Conservation (phyloP, 2,329 filamentous ascomycete genomes). For the Ciborinia camelliae region DNA sequence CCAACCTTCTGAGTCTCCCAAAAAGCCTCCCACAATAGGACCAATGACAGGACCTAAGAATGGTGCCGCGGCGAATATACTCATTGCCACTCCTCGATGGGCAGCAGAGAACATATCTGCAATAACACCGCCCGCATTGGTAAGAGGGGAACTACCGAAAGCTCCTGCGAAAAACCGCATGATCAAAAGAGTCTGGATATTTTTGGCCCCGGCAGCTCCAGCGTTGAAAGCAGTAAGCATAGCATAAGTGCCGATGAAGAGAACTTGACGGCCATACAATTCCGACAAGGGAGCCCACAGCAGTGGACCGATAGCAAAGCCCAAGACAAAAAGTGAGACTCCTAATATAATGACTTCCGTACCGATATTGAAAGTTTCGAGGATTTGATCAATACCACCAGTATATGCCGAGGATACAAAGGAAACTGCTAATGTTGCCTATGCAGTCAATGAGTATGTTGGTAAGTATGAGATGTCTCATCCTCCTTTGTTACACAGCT, state of each 20-base stretch:
- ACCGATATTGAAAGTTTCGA: slow-evolving; percentile 37
- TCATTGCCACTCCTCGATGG: slow-evolving; percentile 54
- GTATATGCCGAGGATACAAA: slow-evolving; percentile 43
- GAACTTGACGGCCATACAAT: slow-evolving; percentile 56
- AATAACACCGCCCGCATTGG: slow-evolving; percentile 60
- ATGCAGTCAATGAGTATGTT: slow-evolving; percentile 44
- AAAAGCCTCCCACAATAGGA: slow-evolving; percentile 65
- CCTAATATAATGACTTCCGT: slow-evolving; percentile 42
- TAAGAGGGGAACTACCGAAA: slow-evolving; percentile 60
- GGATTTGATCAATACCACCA: slow-evolving; percentile 40
- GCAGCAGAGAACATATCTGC: slow-evolving; percentile 55
- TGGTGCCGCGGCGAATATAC: slow-evolving; percentile 61
- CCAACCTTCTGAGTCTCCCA: slow-evolving; percentile 63
- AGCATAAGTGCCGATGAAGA: slow-evolving; percentile 56
- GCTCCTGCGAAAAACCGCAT: slow-evolving; percentile 64
- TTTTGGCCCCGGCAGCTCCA: slow-evolving; percentile 54
- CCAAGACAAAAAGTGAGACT: slow-evolving; percentile 45
- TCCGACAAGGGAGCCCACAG: slow-evolving; percentile 44
- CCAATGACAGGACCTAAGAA: slow-evolving; percentile 64
- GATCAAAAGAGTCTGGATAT: slow-evolving; percentile 59
- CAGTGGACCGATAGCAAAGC: slow-evolving; percentile 44
- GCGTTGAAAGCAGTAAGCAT: slow-evolving; percentile 61
- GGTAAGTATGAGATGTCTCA: slow-evolving; percentile 38
- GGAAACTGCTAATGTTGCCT: slow-evolving; percentile 44
- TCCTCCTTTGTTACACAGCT: background rate